Evolutionary conservation across 2,329 filamentous ascomycete species (phyloP), one percentile per base, ranked within the genome.

Genomic region (Macroventuria anomochaeta): DNA sequence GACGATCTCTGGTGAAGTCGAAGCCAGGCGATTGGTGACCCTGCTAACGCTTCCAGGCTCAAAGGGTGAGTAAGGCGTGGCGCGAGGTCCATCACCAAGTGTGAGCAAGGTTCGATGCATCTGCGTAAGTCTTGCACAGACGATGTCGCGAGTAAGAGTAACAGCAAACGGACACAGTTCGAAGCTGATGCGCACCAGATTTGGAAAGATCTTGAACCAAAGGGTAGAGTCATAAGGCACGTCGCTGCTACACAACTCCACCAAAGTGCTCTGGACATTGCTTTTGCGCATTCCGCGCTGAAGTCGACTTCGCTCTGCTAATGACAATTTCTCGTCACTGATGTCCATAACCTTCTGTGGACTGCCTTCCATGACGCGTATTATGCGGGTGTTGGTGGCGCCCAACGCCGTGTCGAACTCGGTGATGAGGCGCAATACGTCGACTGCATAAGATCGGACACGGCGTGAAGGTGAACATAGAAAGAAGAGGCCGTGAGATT

Each of bases 171-270:
- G 90, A 65, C 93, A 99, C 54, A 89, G 89, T 62, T 97, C 91
- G 68, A 91, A 96, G 53, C 92, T 91, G 62, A 96, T 88, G 10
- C 91, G 86, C 51, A 99, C 90, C 26, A 99, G 82, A 67, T 97
- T 97, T 3, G 95, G 96, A 67, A 99, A 99, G 15, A 97, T 88
- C 70, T 97, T 99, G 77, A 95, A 96, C 95, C 95, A 99, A 11
- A 99, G 78, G 0, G 93, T 96, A 2, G 91, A 88, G 71, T 99
- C 95, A 67, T 97, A 97, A 0, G 92, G 91, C 21, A 95, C 87
- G 64, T 97, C 95, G 75, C 95, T 97, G 63, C 91, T 93, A 75
- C 95, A 97, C 20, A 99, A 84, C 71, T 97, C 93, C 28, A 97
- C 89, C 15, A 99, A 79, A 2, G 91, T 93, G 58, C 91, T 93